Evolutionary conservation across 2,329 filamentous ascomycete species (phyloP).

Genomic region (Scedosporium dehoogii): DNA sequence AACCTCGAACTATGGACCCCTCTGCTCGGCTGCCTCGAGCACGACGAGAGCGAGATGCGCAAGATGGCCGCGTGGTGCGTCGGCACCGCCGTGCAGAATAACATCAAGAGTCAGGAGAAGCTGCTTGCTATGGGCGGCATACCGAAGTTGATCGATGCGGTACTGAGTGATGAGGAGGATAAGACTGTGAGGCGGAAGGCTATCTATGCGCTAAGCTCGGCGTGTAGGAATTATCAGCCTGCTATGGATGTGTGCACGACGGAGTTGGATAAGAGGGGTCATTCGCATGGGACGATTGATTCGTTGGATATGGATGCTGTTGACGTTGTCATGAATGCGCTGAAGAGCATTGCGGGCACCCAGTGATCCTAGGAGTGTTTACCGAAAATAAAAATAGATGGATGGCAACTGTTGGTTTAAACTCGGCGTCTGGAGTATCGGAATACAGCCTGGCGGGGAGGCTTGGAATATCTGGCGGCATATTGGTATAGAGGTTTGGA

Average conservation of each 20-base stretch:
- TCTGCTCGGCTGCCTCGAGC: slow-evolving; percentile 58
- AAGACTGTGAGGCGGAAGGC: slow-evolving; percentile 72
- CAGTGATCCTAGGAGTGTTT: background rate
- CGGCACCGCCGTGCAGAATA: slow-evolving; percentile 94
- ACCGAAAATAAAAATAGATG: background rate
- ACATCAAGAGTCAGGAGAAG: slow-evolving; percentile 72
- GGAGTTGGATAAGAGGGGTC: slow-evolving; percentile 48
- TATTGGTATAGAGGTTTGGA: background rate
- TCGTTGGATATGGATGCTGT: slow-evolving; percentile 81
- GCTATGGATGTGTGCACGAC: slow-evolving; percentile 60
- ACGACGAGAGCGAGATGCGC: slow-evolving; percentile 62
- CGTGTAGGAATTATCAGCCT: slow-evolving; percentile 81
- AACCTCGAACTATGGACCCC: slow-evolving; percentile 73
- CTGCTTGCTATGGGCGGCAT: slow-evolving; percentile 55
- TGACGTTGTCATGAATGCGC: slow-evolving; percentile 59
- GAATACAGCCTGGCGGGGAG: background rate
- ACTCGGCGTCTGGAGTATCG: slow-evolving; percentile 8
- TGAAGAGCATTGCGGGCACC: slow-evolving; percentile 24
- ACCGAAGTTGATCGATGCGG: slow-evolving; percentile 56
- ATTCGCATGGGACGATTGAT: slow-evolving; percentile 54
- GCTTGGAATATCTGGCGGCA: background rate
- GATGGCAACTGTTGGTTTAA: background rate
- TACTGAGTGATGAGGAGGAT: slow-evolving; percentile 47
- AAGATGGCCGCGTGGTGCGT: slow-evolving; percentile 90
- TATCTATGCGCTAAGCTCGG: slow-evolving; percentile 77